phyloP scores from a whole-genome alignment of 441 rosid genomes.

The Populus hybrid region DNA sequence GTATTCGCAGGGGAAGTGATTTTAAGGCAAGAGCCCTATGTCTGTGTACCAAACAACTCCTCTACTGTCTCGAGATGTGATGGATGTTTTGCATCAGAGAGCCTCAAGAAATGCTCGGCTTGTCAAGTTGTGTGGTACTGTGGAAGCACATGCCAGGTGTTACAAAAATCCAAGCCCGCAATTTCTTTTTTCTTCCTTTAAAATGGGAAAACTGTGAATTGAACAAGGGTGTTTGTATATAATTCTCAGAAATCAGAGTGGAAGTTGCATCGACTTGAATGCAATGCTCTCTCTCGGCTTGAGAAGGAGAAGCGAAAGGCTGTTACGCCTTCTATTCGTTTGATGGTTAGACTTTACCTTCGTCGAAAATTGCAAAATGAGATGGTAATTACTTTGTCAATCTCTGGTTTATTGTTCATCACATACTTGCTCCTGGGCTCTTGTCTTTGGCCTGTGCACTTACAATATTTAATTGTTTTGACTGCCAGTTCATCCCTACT shows the following conservation, averaged over 20 bases:
- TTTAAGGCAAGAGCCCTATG: slow-evolving; percentile 74
- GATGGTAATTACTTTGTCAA: slow-evolving; percentile 36
- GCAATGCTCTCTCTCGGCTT: slow-evolving; percentile 58
- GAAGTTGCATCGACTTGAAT: slow-evolving; percentile 86
- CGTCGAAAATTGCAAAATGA: slow-evolving; percentile 62
- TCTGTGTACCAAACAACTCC: slow-evolving; percentile 64
- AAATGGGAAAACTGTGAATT: background rate
- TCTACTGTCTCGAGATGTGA: slow-evolving; percentile 57
- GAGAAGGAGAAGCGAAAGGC: slow-evolving; percentile 55
- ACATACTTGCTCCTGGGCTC: background rate
- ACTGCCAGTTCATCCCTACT: slow-evolving; percentile 51
- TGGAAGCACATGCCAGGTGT: slow-evolving; percentile 81
- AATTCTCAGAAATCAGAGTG: slow-evolving; percentile 70
- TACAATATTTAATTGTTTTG: slow-evolving; percentile 6
- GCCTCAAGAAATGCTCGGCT: slow-evolving; percentile 71
- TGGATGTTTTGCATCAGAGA: slow-evolving; percentile 51
- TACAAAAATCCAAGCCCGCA: background rate
- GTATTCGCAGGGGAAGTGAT: slow-evolving; percentile 63
- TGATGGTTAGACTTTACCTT: slow-evolving; percentile 72
- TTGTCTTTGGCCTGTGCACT: background rate
- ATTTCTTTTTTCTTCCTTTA: background rate
- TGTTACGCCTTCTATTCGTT: slow-evolving; percentile 73
- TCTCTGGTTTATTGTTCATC: background rate
- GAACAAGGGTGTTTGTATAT: background rate
- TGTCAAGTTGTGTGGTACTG: slow-evolving; percentile 85